Conservation (phyloP, 2,329 filamentous ascomycete genomes). For the Aspergillus chevalieri region DNA sequence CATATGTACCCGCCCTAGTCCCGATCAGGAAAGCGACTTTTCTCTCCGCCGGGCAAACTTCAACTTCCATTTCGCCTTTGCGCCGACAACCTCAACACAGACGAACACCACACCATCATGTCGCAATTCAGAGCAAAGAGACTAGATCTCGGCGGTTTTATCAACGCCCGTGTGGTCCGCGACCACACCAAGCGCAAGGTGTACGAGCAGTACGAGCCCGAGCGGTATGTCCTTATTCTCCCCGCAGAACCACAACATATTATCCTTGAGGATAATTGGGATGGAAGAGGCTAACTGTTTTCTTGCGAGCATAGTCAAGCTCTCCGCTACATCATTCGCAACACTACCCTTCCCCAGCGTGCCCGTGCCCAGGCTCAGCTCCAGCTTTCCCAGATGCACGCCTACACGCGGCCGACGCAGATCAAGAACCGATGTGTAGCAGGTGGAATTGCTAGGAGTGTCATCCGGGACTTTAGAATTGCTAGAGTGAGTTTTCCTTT, state of each 20-base stretch:
- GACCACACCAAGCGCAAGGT: slow-evolving; percentile 97
- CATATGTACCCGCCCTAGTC: slow-evolving; percentile 15
- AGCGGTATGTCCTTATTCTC: slow-evolving; percentile 56
- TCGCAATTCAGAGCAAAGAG: slow-evolving; percentile 85
- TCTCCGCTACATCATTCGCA: slow-evolving; percentile 85
- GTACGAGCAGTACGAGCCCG: slow-evolving; percentile 77
- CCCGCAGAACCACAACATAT: no score
- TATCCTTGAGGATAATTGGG: no score
- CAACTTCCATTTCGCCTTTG: slow-evolving; percentile 5
- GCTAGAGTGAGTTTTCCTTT: slow-evolving; percentile 61
- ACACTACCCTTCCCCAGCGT: slow-evolving; percentile 75
- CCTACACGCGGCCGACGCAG: slow-evolving; percentile 88
- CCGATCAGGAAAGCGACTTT: slow-evolving; percentile 17
- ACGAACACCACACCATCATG: slow-evolving; percentile 47
- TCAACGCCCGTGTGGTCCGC: slow-evolving; percentile 81
- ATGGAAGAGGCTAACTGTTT: background rate
- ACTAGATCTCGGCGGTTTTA: slow-evolving; percentile 79
- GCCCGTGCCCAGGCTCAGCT: slow-evolving; percentile 88
- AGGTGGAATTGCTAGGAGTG: slow-evolving; percentile 81
- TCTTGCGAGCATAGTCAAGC: slow-evolving; percentile 63
- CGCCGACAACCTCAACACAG: slow-evolving; percentile 1
- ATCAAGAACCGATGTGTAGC: slow-evolving; percentile 90
- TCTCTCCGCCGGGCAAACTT: slow-evolving; percentile 9
- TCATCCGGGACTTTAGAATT: slow-evolving; percentile 91
- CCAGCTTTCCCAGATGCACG: slow-evolving; percentile 89